Base-by-base conservation (phyloP, 1,139 yeast genomes). In the Lodderomyces oxycetoniae region DNA sequence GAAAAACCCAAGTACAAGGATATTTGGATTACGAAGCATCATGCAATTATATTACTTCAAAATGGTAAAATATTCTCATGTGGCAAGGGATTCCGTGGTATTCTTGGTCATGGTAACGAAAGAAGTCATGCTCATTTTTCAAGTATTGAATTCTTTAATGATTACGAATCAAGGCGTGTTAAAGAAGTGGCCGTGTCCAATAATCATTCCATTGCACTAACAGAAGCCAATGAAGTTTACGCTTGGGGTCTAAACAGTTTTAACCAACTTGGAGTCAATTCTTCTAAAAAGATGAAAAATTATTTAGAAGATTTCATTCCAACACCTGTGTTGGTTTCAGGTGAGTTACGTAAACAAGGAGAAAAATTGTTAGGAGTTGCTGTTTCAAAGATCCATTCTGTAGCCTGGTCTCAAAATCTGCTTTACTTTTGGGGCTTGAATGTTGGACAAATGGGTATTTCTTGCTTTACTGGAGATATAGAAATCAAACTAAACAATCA, bases 381-480 rank as follows among this genome's bases (percentile, higher is more conserved):
- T 0, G 81, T 86, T 9, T 85, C 96, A 2, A 77, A 73, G 31
- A 67, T 81, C 15, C 95, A 86, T 52, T 77, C 93, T 0, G 67
- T 82, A 4, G 85, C 74, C 0, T 82, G 68, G 45, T 65, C 82
- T 0, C 65, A 62, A 19, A 55, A 67, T 23, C 71, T 68, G 8
- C 48, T 87, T 5, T 74, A 64, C 42, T 59, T 78, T 26, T 87
- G 95, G 95, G 97, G 97, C 1, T 59, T 82, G 21, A 85, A 87
- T 51, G 61, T 78, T 20, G 97, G 97, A 0, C 96, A 89, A 52
- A 79, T 89, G 79, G 95, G 94, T 1, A 66, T 76, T 30, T 40
- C 56, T 6, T 32, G 51, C 3, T 34, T 35, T 4, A 38, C 45
- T 17, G 48, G 46, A 10, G 48, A 49, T 19, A 35, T 52, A 8